Evolutionary conservation across 129 eudicot species (phyloP), one percentile per base, ranked within the genome.

Genomic region (Centrapalus pauciflorus): DNA sequence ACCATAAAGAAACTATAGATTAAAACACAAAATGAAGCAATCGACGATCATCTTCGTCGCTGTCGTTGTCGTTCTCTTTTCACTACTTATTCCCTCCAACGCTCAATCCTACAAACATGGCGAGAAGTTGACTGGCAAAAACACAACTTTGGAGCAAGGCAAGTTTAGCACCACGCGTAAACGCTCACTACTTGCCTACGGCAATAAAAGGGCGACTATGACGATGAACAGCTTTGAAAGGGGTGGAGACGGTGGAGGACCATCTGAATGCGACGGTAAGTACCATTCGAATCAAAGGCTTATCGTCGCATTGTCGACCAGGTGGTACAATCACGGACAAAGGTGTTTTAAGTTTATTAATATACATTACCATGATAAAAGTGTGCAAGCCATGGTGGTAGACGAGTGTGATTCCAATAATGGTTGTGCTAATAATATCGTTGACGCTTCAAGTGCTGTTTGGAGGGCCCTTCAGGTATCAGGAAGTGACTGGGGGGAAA

Each of bases 311-410:
- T 49, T 74, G 10, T 64, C 78, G 7, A 37, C 66, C 3, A 0
- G 43, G 24, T 74, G 78, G 78, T 74, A 63, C 66, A 65, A 65
- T 24, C 48, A 69, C 2, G 79, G 79, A 23, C 1, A 56, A 26
- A 25, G 78, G 30, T 74, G 73, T 16, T 17, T 24, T 12, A 65
- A 64, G 29, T 28, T 11, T 14, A 54, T 74, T 3, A 54, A 19
- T 13, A 37, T 74, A 74, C 7, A 58, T 8, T 67, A 58, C 10
- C 34, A 64, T 0, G 70, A 43, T 14, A 28, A 26, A 66, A 61
- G 52, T 37, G 61, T 49, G 17, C 11, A 27, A 64, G 76, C 69
- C 2, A 38, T 2, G 27, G 71, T 73, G 35, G 77, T 73, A 17
- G 77, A 73, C 28, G 77, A 61, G 71, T 73, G 77, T 3, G 77